phyloP scores from a whole-genome alignment of 78 protist genomes.

The Speleostelium caveatum region DNA sequence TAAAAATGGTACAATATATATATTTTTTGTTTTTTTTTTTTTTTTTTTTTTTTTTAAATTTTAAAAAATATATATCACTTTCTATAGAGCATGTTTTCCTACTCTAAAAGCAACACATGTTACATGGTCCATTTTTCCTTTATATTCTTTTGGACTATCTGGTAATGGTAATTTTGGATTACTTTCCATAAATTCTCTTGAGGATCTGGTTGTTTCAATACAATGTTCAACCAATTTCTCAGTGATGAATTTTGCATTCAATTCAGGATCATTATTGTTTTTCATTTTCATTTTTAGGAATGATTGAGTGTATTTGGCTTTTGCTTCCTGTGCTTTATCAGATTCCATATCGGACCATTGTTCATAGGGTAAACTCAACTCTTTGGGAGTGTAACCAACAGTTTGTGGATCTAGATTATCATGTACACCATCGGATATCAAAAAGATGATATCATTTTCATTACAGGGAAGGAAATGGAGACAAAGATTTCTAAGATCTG shows the following conservation, averaged over 20 bases:
- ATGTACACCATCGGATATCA: constrained; percentile 81
- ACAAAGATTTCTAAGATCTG: constrained; percentile 84
- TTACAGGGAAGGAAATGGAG: constrained; percentile 57
- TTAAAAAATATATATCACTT: no score
- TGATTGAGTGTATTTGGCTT: constrained; percentile 63
- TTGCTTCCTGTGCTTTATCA: constrained; percentile 56
- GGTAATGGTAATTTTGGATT: constrained; percentile 69
- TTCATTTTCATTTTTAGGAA: constrained; percentile 44
- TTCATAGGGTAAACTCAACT: constrained; percentile 24
- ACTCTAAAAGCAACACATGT: constrained; percentile 79
- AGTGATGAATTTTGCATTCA: constrained; percentile 55
- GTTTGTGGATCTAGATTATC: constrained; percentile 86
- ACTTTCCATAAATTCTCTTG: constrained; percentile 79
- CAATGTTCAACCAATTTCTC: constrained; percentile 71
- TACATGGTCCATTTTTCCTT: constrained; percentile 86
- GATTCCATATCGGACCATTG: constrained; percentile 76
- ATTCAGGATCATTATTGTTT: constrained; percentile 19
- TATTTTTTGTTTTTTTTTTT: no score
- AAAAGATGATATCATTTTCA: constrained; percentile 70
- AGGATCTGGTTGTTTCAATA: constrained; percentile 61
- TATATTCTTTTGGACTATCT: constrained; percentile 69
- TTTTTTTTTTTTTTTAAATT: no score
- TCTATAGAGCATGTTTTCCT: constrained; percentile 52
- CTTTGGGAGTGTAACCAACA: constrained; percentile 70
- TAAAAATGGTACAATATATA: no score